phyloP scores from a whole-genome alignment of 495 filamentous ascomycete genomes.

The Aspergillus asperescens region DNA sequence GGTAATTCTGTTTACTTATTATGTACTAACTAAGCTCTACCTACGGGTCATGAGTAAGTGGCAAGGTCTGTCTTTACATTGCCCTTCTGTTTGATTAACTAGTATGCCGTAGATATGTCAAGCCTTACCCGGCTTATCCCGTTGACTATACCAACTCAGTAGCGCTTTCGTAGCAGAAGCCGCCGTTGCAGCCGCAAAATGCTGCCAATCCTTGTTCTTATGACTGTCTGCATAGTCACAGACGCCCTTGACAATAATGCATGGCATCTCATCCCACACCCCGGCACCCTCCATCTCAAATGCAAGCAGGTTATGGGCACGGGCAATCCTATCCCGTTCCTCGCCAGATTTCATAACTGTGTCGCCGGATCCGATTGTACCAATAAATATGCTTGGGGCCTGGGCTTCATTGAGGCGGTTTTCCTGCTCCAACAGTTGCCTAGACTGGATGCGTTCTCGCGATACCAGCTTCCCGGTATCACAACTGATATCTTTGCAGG shows the following conservation, averaged over 20 bases:
- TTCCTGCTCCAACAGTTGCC: constrained; percentile 6
- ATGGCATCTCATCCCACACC: constrained; percentile 29
- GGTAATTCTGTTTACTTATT: too few species aligned
- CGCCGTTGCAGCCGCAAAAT: constrained; percentile 33
- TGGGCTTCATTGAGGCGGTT: not conserved
- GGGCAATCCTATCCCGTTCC: constrained; percentile 22
- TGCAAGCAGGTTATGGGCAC: constrained; percentile 23
- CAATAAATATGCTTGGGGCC: constrained; percentile 14
- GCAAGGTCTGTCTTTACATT: too few species aligned
- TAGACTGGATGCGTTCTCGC: constrained; percentile 3
- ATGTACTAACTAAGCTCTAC: too few species aligned
- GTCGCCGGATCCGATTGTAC: constrained; percentile 24
- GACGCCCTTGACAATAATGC: constrained; percentile 36
- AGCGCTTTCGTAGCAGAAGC: constrained; percentile 28
- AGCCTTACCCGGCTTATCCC: too few species aligned
- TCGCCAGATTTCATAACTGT: constrained; percentile 28
- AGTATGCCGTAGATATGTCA: too few species aligned
- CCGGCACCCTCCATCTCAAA: constrained; percentile 45
- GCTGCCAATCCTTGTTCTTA: constrained; percentile 40
- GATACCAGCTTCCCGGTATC: constrained; percentile 3
- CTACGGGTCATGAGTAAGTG: too few species aligned
- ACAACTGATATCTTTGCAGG: constrained; percentile 9
- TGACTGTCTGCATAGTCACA: constrained; percentile 42
- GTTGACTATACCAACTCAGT: too few species aligned
- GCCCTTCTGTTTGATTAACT: too few species aligned